These are phyloP conservation scores for Trypanosoma cruzi DNA, from an alignment of 208 protist species.

Conservation along the genomic window DNA sequence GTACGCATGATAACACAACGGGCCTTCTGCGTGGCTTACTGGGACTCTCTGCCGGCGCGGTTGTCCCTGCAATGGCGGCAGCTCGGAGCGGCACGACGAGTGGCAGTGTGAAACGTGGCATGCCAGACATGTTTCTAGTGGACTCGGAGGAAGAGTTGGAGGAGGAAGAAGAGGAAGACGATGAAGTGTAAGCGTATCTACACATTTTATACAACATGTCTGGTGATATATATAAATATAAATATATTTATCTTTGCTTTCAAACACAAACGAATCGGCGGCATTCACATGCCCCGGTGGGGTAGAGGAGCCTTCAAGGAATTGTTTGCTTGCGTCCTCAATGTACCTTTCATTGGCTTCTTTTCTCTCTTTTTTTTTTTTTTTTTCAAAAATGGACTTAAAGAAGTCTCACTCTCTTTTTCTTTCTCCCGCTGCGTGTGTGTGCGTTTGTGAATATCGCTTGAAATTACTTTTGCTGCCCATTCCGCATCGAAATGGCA, in stretches of 20 bases:
- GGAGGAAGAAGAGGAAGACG: constrained; percentile 2
- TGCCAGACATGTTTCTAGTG: background rate
- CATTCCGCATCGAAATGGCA: background rate
- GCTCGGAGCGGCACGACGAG: background rate
- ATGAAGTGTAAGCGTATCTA: background rate
- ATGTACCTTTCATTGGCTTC: too few species aligned
- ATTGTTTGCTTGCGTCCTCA: too few species aligned
- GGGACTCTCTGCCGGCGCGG: background rate
- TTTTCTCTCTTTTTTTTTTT: too few species aligned
- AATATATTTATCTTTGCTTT: background rate
- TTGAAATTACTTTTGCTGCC: background rate
- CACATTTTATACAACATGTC: background rate
- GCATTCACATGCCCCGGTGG: too few species aligned
- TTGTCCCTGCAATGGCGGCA: background rate
- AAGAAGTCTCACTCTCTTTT: too few species aligned
- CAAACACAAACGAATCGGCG: too few species aligned
- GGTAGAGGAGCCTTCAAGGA: too few species aligned
- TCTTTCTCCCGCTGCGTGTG: too few species aligned
- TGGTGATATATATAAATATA: too few species aligned
- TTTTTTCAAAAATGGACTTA: too few species aligned
- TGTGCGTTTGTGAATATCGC: too few species aligned
- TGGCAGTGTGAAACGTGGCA: background rate
- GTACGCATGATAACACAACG: constrained; percentile 2
- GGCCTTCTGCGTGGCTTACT: constrained; percentile 7
- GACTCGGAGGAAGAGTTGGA: constrained; percentile 17